A percentile compares a stretch with the other conserved stretches of the same genome.
phyloP scores from a whole-genome alignment of 768 basidiomycete genomes.

The Suillus subalutaceus region DNA sequence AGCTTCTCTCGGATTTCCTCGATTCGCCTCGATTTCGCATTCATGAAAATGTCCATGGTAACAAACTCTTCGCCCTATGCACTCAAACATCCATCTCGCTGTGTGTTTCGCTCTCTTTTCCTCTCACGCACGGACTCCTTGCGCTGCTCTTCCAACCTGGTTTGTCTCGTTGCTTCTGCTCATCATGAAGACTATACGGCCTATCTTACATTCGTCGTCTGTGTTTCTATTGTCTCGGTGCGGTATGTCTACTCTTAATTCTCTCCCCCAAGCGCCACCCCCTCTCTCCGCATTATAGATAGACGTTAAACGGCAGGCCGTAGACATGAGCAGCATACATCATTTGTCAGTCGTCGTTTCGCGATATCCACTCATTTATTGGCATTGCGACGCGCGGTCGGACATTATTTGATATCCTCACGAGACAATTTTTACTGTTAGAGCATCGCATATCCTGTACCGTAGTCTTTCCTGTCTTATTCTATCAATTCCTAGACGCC shows the following conservation, averaged over 20 bases:
- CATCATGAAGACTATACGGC: conserved; percentile 47
- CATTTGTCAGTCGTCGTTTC: conserved; percentile 52
- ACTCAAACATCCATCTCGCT: conserved; percentile 20
- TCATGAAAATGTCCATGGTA: conserved; percentile 28
- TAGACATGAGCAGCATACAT: conserved; percentile 49
- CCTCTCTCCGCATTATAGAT: conserved; percentile 37
- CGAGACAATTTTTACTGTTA: conserved; percentile 64
- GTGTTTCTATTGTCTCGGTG: conserved; percentile 40
- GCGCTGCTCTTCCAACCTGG: conserved; percentile 68
- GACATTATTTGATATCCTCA: conserved; percentile 48
- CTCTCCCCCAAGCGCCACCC: conserved; percentile 25
- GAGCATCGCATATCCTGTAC: conserved; percentile 67
- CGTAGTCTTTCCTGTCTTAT: conserved; percentile 37
- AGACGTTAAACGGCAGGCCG: conserved; percentile 47
- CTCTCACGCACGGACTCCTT: conserved; percentile 40
- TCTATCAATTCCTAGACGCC: conserved; percentile 20
- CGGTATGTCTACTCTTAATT: conserved; percentile 24
- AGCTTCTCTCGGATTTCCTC: conserved; percentile 20
- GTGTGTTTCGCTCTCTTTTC: conserved; percentile 30
- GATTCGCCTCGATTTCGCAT: conserved; percentile 19
- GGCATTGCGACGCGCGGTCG: conserved; percentile 51
- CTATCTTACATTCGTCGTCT: conserved; percentile 43
- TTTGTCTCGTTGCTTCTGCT: conserved; percentile 59
- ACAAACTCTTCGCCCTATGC: conserved; percentile 19
- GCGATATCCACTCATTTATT: conserved; percentile 52